These are phyloP conservation scores for Lunasporangiospora selenospora DNA, from an alignment of 192 early-diverging fungal species.

Conservation along the genomic window DNA sequence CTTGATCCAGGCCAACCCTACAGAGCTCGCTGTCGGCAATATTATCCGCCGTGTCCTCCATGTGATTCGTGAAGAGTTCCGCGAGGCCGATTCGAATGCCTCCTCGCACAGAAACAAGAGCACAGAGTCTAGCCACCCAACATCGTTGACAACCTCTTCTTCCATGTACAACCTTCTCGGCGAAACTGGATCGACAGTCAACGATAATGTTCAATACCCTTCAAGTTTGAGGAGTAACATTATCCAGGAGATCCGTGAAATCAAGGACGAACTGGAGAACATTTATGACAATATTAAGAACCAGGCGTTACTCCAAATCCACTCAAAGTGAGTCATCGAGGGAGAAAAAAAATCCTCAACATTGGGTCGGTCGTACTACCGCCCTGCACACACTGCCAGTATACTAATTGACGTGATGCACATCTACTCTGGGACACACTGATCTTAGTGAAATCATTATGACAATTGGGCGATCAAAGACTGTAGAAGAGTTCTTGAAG, in stretches of 20 bases:
- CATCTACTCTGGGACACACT: no score
- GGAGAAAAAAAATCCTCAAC: no score
- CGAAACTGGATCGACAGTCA: conserved; percentile 52
- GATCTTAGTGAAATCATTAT: conserved; percentile 88
- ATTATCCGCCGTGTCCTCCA: conserved; percentile 84
- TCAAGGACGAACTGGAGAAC: conserved; percentile 86
- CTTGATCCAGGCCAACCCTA: conserved; percentile 81
- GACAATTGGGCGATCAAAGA: conserved; percentile 89
- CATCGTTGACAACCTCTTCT: conserved; percentile 48
- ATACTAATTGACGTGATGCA: no score
- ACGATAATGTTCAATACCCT: conserved; percentile 41
- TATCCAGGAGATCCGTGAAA: conserved; percentile 84
- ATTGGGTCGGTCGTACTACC: no score
- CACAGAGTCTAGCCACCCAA: conserved; percentile 31
- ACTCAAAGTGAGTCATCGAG: conserved; percentile 85
- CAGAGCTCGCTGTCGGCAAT: conserved; percentile 87
- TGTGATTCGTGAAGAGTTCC: conserved; percentile 80
- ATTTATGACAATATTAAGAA: conserved; percentile 80
- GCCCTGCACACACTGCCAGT: no score
- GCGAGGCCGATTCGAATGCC: conserved; percentile 41
- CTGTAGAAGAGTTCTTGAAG: conserved; percentile 86
- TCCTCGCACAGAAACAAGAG: conserved; percentile 7
- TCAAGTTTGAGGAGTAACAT: conserved; percentile 75
- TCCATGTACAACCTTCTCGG: conserved; percentile 73
- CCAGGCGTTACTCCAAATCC: conserved; percentile 91